These are phyloP conservation scores for Pulveroboletus sp. DNA, from an alignment of 768 basidiomycete species.

Conservation along the genomic window DNA sequence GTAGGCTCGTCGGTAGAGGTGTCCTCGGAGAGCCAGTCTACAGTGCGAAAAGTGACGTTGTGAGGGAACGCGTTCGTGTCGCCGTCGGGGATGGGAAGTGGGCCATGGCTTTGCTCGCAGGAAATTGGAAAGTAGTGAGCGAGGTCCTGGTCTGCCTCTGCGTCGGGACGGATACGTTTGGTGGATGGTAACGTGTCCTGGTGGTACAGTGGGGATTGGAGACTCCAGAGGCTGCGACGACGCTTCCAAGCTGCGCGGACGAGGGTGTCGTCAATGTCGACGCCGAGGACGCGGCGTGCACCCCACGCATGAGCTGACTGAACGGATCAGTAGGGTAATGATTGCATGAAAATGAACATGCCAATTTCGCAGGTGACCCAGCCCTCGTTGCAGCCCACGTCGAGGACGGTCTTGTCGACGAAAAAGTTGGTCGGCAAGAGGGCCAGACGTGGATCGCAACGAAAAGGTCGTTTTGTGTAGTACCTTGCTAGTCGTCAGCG, in stretches of 20 bases:
- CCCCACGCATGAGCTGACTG: constrained; percentile 59
- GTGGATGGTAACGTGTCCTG: background rate
- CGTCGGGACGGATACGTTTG: constrained; percentile 14
- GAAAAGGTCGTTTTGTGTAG: constrained; percentile 68
- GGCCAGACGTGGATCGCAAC: constrained; percentile 62
- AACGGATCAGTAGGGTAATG: background rate
- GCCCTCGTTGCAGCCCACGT: constrained; percentile 87
- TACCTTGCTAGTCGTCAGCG: constrained; percentile 43
- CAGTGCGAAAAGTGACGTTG: constrained; percentile 68
- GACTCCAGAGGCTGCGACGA: constrained; percentile 68
- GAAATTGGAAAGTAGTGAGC: constrained; percentile 73
- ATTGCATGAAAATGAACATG: constrained; percentile 23
- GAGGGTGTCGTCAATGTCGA: constrained; percentile 80
- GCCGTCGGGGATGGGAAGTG: constrained; percentile 58
- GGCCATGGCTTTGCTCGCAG: constrained; percentile 72
- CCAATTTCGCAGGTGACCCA: constrained; percentile 87
- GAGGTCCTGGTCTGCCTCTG: background rate
- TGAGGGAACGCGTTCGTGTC: constrained; percentile 62
- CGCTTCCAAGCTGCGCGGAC: constrained; percentile 76
- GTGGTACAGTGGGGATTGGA: constrained; percentile 48
- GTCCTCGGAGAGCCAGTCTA: constrained; percentile 66
- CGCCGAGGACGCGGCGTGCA: constrained; percentile 69
- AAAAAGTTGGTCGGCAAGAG: constrained; percentile 58
- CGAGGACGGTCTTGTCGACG: constrained; percentile 58
- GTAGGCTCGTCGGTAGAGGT: constrained; percentile 56